These are phyloP conservation scores for Talaromyces ruber DNA, from an alignment of 495 filamentous ascomycete genomes.

Conservation along the genomic window DNA sequence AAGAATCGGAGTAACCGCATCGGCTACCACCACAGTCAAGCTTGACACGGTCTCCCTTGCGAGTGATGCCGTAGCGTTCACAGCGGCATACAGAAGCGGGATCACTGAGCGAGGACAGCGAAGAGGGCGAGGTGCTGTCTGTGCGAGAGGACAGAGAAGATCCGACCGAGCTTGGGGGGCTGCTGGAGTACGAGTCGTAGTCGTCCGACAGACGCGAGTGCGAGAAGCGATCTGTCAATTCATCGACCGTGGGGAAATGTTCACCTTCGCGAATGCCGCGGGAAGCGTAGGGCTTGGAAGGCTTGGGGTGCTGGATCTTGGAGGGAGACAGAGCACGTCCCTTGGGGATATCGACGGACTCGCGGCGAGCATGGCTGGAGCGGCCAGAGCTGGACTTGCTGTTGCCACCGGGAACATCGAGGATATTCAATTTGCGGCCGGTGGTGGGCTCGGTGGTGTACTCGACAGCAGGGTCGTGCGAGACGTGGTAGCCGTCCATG, in stretches of 20 bases:
- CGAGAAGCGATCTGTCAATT: conserved; percentile 66
- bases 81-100: conserved; percentile 67
- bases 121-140: conserved; percentile 61
- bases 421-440: conserved; percentile 82
- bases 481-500: conserved; percentile 98
- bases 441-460: conserved; percentile 94
- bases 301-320: conserved; percentile 86
- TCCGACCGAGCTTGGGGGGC: conserved; percentile 63
- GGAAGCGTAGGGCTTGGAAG: conserved; percentile 75
- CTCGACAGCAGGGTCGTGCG: conserved; percentile 86
- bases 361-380: conserved; percentile 16
- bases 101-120: conserved; percentile 65
- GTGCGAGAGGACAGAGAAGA: conserved; percentile 71
- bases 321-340: conserved; percentile 79
- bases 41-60: conserved; percentile 83
- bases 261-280: conserved; percentile 73
- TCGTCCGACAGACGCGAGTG: conserved; percentile 63
- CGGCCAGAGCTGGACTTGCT: conserved; percentile 19
- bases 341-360: conserved; percentile 61
- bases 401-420: conserved; percentile 51
- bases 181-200: conserved; percentile 48
- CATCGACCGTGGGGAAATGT: conserved; percentile 61
- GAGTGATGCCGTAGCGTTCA: conserved; percentile 93
- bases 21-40: conserved; percentile 84
- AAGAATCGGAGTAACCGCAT: conserved; percentile 67